Conservation (phyloP, 352 stramenopile species). For the Pythium chondricola region DNA sequence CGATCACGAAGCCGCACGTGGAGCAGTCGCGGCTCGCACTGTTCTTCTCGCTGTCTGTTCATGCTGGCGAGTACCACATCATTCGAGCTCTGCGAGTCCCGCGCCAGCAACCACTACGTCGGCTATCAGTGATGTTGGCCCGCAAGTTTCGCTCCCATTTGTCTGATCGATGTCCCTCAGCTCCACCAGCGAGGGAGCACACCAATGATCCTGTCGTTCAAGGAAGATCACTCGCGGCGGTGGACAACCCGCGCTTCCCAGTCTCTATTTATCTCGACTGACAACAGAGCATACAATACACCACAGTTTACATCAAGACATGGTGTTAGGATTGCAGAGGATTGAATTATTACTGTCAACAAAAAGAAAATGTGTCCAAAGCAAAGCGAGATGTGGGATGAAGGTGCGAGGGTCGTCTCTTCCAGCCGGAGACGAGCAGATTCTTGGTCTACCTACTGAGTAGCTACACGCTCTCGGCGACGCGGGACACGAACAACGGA, state of each 20-base stretch:
- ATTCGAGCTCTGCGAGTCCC: constrained; percentile 43
- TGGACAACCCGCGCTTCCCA: constrained; percentile 41
- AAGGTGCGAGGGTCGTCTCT: too few species aligned
- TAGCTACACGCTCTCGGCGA: constrained; percentile 18
- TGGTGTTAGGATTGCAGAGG: not conserved
- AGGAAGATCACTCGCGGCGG: constrained; percentile 27
- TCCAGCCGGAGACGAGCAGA: constrained; percentile 2
- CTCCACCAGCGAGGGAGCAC: constrained; percentile 18
- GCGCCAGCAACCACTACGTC: constrained; percentile 18
- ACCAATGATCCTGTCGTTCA: constrained; percentile 34
- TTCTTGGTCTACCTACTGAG: not conserved
- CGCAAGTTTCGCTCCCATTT: constrained; percentile 26
- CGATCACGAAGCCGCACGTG: constrained; percentile 1
- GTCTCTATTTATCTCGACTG: constrained; percentile 38
- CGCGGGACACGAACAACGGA: constrained; percentile 86
- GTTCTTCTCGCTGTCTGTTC: constrained; percentile 38
- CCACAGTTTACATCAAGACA: not conserved
- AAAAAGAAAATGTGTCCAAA: constrained; percentile 1
- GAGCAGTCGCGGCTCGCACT: constrained; percentile 24
- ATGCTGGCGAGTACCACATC: constrained; percentile 33
- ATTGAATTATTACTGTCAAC: not conserved
- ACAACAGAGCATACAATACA: not conserved
- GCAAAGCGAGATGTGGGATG: too few species aligned
- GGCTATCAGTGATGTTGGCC: constrained; percentile 26
- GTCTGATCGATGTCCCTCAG: constrained; percentile 12